Conservation (phyloP, 176 grass and related monocot genomes). For the Carex cristatella region DNA sequence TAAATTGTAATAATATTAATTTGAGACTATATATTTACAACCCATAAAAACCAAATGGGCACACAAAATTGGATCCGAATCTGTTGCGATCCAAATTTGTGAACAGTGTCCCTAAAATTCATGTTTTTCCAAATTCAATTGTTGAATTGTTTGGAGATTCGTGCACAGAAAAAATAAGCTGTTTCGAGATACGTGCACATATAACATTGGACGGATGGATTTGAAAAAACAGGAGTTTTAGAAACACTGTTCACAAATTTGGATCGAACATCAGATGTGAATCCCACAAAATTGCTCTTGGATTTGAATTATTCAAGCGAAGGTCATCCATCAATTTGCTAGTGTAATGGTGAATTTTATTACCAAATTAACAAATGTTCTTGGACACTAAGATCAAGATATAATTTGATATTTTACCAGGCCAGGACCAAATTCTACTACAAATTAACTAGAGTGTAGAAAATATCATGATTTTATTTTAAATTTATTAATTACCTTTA, state of each 20-base stretch:
- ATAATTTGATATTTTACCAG: too few relatives aligned
- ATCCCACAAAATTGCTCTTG: background rate
- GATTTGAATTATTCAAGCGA: background rate
- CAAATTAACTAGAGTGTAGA: background rate
- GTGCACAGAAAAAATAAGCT: too few relatives aligned
- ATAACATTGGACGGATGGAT: too few relatives aligned
- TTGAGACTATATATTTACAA: background rate
- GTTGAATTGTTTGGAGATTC: too few relatives aligned
- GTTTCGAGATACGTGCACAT: too few relatives aligned
- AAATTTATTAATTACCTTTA: slow-evolving; percentile 54
- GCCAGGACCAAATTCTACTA: background rate
- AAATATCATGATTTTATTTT: background rate
- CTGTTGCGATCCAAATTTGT: too few relatives aligned
- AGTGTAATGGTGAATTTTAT: background rate
- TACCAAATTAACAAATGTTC: background rate
- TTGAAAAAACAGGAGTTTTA: too few relatives aligned
- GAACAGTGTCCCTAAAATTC: too few relatives aligned
- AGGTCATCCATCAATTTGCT: background rate
- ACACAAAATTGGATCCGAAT: too few relatives aligned
- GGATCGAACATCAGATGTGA: too few relatives aligned
- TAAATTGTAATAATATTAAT: background rate
- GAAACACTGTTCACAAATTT: too few relatives aligned
- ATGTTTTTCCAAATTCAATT: too few relatives aligned
- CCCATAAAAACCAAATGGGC: background rate
- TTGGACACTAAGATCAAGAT: background rate